Evolutionary conservation across 2,329 filamentous ascomycete species (phyloP).

Genomic region (Alternaria hordeiaustralica): DNA sequence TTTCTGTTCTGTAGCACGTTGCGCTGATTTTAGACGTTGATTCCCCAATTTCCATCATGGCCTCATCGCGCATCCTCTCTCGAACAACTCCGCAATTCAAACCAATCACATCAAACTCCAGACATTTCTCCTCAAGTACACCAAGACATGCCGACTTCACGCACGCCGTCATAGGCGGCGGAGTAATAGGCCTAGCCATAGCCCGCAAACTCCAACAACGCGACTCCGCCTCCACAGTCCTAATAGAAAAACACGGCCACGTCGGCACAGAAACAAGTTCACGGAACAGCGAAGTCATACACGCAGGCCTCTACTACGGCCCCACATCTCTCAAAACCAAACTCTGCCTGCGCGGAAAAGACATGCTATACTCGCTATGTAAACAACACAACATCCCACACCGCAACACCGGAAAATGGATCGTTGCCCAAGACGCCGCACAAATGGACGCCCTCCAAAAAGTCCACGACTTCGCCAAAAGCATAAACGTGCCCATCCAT

Average conservation of each 20-base stretch:
- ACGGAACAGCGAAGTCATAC: slow-evolving; percentile 94
- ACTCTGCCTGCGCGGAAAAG: slow-evolving; percentile 79
- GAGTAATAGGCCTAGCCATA: slow-evolving; percentile 80
- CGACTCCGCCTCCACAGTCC: slow-evolving; percentile 69
- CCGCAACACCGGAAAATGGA: slow-evolving; percentile 86
- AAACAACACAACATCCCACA: slow-evolving; percentile 69
- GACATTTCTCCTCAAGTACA: slow-evolving; percentile 36
- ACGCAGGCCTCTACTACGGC: slow-evolving; percentile 93
- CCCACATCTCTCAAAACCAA: slow-evolving; percentile 76
- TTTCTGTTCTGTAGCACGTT: not conserved
- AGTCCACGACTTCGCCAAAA: slow-evolving; percentile 61
- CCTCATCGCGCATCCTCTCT: slow-evolving; percentile 12
- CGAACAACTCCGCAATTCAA: not conserved
- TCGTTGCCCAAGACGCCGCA: slow-evolving; percentile 80
- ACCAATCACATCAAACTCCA: not conserved
- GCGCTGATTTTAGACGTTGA: not conserved
- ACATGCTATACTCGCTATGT: slow-evolving; percentile 82
- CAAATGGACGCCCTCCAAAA: slow-evolving; percentile 71
- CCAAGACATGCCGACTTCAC: slow-evolving; percentile 64
- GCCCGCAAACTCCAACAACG: slow-evolving; percentile 72
- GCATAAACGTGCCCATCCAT: slow-evolving; percentile 70
- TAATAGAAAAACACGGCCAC: slow-evolving; percentile 79
- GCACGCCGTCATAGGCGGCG: slow-evolving; percentile 71
- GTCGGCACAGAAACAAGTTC: slow-evolving; percentile 87
- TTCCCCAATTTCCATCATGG: slow-evolving; percentile 13